Evolutionary conservation across 345 rosid genomes (phyloP).

Genomic region (Populus euphratica): DNA sequence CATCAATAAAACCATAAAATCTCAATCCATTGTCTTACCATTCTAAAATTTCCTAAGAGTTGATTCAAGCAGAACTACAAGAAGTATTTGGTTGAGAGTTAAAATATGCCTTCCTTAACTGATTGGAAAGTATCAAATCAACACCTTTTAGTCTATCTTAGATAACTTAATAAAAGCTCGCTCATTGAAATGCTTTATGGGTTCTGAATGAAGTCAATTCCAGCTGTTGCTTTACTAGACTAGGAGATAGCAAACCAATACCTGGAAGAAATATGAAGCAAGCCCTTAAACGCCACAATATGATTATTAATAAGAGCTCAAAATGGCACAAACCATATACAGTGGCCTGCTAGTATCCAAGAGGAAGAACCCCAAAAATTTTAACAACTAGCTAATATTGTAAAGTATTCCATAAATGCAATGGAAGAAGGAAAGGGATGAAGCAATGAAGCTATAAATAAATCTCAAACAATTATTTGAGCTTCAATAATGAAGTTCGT

Average conservation of each 20-base stretch:
- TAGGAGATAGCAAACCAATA: background rate
- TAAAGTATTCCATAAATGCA: background rate
- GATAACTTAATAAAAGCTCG: background rate
- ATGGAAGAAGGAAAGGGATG: background rate
- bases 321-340: background rate
- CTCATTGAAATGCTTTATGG: background rate
- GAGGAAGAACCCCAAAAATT: background rate
- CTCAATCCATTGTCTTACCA: background rate
- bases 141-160: background rate
- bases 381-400: background rate
- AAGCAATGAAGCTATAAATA: background rate
- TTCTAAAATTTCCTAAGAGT: background rate
- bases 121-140: background rate
- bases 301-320: background rate
- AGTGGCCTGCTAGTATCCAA: background rate
- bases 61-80: background rate
- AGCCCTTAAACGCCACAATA: background rate
- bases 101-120: background rate
- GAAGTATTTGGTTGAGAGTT: background rate
- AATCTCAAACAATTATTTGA: background rate
- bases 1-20: background rate
- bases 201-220: background rate
- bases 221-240: background rate
- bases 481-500: background rate
- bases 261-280: background rate